Conservation (phyloP, 1,139 yeast species). For the Geotrichum australiense region DNA sequence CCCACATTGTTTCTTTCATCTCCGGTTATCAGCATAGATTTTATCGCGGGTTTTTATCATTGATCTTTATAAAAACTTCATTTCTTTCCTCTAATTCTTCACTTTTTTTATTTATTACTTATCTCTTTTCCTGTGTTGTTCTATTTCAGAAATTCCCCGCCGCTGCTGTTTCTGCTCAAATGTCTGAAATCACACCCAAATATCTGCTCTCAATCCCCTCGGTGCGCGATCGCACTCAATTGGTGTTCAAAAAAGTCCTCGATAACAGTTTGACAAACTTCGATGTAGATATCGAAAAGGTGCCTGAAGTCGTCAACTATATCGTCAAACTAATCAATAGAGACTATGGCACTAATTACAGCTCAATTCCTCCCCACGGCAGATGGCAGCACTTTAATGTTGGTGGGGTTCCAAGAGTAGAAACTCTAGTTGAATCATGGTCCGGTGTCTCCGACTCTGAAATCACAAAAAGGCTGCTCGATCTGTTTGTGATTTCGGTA, state of each 20-base stretch:
- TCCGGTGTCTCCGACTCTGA: conserved; percentile 35
- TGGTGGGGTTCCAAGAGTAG: conserved; percentile 40
- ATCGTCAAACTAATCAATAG: conserved; percentile 39
- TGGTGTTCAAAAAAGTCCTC: conserved; percentile 38
- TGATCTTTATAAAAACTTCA: too few species aligned
- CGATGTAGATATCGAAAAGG: conserved; percentile 38
- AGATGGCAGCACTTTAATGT: conserved; percentile 57
- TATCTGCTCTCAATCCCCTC: conserved; percentile 44
- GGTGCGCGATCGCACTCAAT: conserved; percentile 45
- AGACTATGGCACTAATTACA: conserved; percentile 38
- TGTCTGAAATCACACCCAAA: conserved; percentile 16
- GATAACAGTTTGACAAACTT: conserved; percentile 39
- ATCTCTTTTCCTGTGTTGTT: too few species aligned
- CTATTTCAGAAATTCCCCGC: too few species aligned
- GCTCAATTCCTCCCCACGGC: conserved; percentile 52
- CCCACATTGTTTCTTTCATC: too few species aligned
- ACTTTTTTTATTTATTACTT: too few species aligned
- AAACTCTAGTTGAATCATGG: conserved; percentile 37
- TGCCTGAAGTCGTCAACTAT: conserved; percentile 39
- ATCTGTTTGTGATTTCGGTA: conserved; percentile 51
- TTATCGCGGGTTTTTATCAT: too few species aligned
- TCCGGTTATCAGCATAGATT: too few species aligned
- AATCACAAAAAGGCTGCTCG: conserved; percentile 45
- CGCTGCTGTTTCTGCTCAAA: too few species aligned
- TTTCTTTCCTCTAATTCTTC: too few species aligned